Percentiles rank a stretch among this genome's conserved stretches.
phyloP scores from a whole-genome alignment of 1,139 yeast species.

The Protomyces arabidopsidicola region DNA sequence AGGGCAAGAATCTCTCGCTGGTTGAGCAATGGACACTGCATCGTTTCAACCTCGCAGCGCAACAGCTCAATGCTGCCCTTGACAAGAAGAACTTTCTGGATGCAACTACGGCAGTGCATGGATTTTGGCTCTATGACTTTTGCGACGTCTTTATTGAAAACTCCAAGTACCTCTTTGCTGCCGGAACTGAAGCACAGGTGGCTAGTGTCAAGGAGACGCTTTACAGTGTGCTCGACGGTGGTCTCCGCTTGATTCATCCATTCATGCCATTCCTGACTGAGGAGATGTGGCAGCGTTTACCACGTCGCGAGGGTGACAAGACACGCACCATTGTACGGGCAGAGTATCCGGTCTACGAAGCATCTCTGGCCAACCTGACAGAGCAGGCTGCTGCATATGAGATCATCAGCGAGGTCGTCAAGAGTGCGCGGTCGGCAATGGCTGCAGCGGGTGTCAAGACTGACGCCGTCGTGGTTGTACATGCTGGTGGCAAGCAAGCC shows the following conservation, averaged over 20 bases:
- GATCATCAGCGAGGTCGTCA: conserved; percentile 76
- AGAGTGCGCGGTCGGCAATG: conserved; percentile 85
- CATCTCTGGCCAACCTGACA: conserved; percentile 42
- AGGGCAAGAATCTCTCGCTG: conserved; percentile 45
- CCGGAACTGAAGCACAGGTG: conserved; percentile 75
- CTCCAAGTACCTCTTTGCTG: conserved; percentile 85
- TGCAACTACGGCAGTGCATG: conserved; percentile 80
- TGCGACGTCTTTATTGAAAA: conserved; percentile 98
- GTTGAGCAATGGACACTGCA: conserved; percentile 97
- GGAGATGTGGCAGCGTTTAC: conserved; percentile 98
- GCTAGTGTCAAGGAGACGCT: conserved; percentile 89
- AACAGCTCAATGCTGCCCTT: conserved; percentile 58
- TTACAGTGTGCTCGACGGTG: conserved; percentile 88
- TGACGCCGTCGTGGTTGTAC: conserved; percentile 80
- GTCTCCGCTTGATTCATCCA: conserved; percentile 89
- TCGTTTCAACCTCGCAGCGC: conserved; percentile 68
- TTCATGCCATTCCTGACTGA: conserved; percentile 97
- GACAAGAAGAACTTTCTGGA: conserved; percentile 86
- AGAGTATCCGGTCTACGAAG: conserved; percentile 62
- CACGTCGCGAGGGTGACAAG: conserved; percentile 71
- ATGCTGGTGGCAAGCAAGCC: conserved; percentile 49
- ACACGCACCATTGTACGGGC: conserved; percentile 75
- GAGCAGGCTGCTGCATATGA: conserved; percentile 62
- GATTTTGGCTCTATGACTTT: conserved; percentile 88
- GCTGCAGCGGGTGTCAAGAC: conserved; percentile 84